A percentile compares a stretch with the other conserved stretches of the same genome.
These are phyloP conservation scores for Cladosporium sp. DNA, from an alignment of 2,329 filamentous ascomycete species.

Conservation along the genomic window DNA sequence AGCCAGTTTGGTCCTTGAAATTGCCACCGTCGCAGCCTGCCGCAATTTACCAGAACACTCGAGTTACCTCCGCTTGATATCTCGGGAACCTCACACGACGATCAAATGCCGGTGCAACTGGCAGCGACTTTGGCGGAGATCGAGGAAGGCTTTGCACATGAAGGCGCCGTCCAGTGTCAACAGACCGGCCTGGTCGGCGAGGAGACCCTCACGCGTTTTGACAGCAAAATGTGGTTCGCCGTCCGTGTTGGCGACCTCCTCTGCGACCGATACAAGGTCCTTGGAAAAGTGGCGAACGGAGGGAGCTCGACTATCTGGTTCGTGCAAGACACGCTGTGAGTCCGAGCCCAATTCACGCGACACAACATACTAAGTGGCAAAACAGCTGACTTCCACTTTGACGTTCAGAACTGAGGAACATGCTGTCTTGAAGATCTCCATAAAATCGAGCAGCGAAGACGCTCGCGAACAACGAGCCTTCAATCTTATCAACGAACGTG, in stretches of 20 bases:
- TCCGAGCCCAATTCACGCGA: neutral
- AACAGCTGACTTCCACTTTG: neutral
- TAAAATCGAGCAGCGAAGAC: constrained; percentile 11
- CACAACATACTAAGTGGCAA: neutral
- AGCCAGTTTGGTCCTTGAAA: neutral
- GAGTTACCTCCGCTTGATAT: neutral
- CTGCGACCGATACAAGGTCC: constrained; percentile 11
- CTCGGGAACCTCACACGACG: neutral
- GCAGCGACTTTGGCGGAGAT: constrained; percentile 17
- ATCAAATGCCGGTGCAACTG: constrained; percentile 12
- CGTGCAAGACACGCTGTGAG: constrained; percentile 8
- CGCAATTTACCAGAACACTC: neutral
- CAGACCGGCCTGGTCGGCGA: constrained; percentile 12
- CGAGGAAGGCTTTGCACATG: constrained; percentile 14
- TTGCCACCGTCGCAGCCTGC: neutral
- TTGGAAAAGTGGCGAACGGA: constrained; percentile 17
- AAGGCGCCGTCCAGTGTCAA: neutral
- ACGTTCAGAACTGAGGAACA: neutral
- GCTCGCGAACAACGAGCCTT: constrained; percentile 12
- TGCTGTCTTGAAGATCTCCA: constrained; percentile 12
- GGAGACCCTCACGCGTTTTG: constrained; percentile 15
- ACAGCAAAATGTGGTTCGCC: constrained; percentile 14
- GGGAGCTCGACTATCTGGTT: constrained; percentile 17
- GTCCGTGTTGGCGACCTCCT: constrained; percentile 12
- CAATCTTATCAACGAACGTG: neutral